Evolutionary conservation across 768 basidiomycete species (phyloP), one percentile per base, ranked within the genome.

Genomic region (Lactifluus rugatus): DNA sequence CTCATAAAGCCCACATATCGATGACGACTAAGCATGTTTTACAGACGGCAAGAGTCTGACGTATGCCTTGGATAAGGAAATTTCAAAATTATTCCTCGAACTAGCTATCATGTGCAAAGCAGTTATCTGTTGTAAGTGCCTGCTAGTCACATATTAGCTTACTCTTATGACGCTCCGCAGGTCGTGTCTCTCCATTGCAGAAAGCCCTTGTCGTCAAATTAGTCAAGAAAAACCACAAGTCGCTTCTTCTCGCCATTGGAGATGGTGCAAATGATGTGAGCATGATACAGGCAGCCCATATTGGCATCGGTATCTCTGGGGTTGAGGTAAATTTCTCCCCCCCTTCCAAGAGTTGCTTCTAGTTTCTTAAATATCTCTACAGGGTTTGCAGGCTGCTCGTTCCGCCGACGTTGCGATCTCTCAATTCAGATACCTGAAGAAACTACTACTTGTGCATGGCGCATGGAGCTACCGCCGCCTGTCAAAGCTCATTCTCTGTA

Each of bases 261-360:
- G 95, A 98, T 63, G 95, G 95, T 50, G 95, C 95, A 2, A 98
- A 97, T 70, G 95, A 98, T 70, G 95, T 98, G 65, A 91, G 91
- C 69, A 98, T 98, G 95, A 98, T 98, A 59, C 95, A 98, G 69
- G 95, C 95, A 36, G 95, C 95, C 0, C 95, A 98, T 68, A 90
- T 98, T 47, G 95, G 95, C 31, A 87, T 98, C 54, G 95, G 95
- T 66, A 98, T 98, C 48, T 97, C 94, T 46, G 95, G 95, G 53
- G 89, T 97, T 23, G 95, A 99, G 79, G 92, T 90, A 64, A 23
- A 16, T 46, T 31, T 31, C 32, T 34, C 32, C 32, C 8, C 6
- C 11, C 32, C 14, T 41, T 34, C 26, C 14, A 1, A n/a, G 59
- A 16, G 28, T 13, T 45, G 19, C 41, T 39, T 39, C 5, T 10